Evolutionary conservation across 2,329 filamentous ascomycete genomes (phyloP), one percentile per base, ranked within the genome.

Genomic region (Xylariaceae sp.): DNA sequence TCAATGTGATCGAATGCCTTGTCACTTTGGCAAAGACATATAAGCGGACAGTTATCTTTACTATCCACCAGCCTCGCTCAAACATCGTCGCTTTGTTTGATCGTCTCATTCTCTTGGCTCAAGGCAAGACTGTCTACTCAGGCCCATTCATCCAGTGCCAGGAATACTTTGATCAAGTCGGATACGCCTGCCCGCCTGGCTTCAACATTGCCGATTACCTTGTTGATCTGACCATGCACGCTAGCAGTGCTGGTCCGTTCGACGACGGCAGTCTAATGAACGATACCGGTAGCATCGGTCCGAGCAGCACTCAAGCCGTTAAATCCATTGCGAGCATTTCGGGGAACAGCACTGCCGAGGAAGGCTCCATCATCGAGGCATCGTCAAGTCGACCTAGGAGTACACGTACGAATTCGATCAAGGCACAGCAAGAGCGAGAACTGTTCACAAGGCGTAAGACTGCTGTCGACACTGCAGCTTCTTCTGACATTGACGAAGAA

Each of bases 171-270:
- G 89, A 96, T 61, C 78, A 82, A 37, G 84, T 95, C 50, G 94
- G 93, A 35, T 98, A 96, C 65, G 75, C 86, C 39, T 98, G 94
- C 61, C 93, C 93, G 10, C 86, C 91, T 20, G 94, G 94, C 2
- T 98, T 97, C 77, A 98, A 98, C 61, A 97, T 98, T 66, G 93
- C 93, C 4, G 93, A 98, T 65, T 98, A 96, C 62, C 79, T 98
- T 5, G 91, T 98, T 22, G 93, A 98, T 64, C 76, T 98, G 33
- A 97, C 93, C 0, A 97, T 98, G 92, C 93, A 98, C 64, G 91
- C 90, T 20, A 81, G 87, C 47, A 74, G 76, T 36, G 78, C 74
- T 17, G 71, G 77, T 6, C 69, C 80, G 3, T 76, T 81, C 45
- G 78, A 84, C 25, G 80, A 84, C 44, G 79, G 77, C 14, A 70